These are phyloP conservation scores for Leishmania mexicana DNA, from an alignment of 208 protist species.

Conservation along the genomic window DNA sequence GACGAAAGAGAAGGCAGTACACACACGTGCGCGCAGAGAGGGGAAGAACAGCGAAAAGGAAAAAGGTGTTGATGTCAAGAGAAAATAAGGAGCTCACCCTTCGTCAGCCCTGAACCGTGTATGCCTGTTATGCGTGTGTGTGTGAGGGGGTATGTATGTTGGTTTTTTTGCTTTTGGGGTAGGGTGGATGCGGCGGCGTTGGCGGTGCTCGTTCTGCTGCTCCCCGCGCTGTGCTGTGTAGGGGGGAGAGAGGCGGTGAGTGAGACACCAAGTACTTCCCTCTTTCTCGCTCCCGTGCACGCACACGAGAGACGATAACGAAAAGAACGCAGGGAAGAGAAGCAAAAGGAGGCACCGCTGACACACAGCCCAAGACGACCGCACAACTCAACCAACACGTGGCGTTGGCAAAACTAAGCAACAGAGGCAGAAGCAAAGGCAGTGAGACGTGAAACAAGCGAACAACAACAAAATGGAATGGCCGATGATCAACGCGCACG, in stretches of 20 bases:
- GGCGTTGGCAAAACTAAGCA: not conserved
- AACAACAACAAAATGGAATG: not conserved
- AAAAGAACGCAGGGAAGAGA: not conserved
- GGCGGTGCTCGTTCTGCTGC: not conserved
- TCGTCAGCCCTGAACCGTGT: not conserved
- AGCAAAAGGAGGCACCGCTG: not conserved
- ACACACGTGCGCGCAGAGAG: not conserved
- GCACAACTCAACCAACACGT: not conserved
- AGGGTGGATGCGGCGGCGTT: not conserved
- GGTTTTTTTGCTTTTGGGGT: not conserved
- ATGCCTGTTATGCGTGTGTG: not conserved
- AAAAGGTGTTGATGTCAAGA: not conserved
- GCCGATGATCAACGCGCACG: not conserved
- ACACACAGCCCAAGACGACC: no score
- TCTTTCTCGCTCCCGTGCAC: not conserved
- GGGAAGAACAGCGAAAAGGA: not conserved
- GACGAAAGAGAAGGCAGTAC: no score
- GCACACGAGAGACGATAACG: not conserved
- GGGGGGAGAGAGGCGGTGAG: not conserved
- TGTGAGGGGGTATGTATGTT: not conserved
- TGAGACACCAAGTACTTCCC: not conserved
- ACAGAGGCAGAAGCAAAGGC: not conserved
- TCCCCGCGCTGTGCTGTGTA: not conserved
- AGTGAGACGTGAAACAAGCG: not conserved
- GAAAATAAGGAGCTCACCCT: not conserved